Conservation (phyloP, 805 yeast genomes). For the Cyberlindnera nakhonratchasimensis region DNA sequence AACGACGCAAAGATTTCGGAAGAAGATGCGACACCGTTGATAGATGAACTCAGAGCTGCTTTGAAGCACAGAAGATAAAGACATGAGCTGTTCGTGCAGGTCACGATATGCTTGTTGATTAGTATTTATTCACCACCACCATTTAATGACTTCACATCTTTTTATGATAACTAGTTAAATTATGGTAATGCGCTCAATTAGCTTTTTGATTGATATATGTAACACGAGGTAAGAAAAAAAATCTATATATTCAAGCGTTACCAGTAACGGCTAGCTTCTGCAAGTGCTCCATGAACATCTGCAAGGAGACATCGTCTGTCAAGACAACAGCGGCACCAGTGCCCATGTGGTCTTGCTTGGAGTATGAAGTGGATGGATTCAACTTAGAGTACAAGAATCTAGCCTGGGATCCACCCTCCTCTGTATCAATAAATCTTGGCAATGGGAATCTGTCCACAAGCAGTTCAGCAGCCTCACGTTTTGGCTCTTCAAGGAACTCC, state of each 20-base stretch:
- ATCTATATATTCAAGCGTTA: constrained; percentile 6
- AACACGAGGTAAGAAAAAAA: too few species aligned
- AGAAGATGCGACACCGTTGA: constrained; percentile 12
- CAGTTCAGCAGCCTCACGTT: constrained; percentile 61
- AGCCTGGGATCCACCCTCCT: constrained; percentile 75
- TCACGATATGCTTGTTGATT: neutral
- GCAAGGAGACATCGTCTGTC: constrained; percentile 48
- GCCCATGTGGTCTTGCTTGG: constrained; percentile 33
- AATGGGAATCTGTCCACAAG: constrained; percentile 65
- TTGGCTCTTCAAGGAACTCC: constrained; percentile 58
- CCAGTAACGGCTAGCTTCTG: constrained; percentile 25
- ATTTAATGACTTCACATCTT: neutral
- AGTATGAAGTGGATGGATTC: constrained; percentile 61
- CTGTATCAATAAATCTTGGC: constrained; percentile 70
- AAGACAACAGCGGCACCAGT: constrained; percentile 38
- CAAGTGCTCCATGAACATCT: constrained; percentile 35
- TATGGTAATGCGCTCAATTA: neutral
- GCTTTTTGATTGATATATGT: too few species aligned
- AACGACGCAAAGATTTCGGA: constrained; percentile 14
- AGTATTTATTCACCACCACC: neutral
- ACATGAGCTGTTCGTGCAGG: constrained; percentile 6
- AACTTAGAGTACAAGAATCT: constrained; percentile 66
- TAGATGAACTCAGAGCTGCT: constrained; percentile 19
- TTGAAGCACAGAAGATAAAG: constrained; percentile 13
- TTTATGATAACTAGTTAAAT: neutral